A percentile compares a stretch with the other conserved stretches of the same genome.
These are phyloP conservation scores for Trypethelium eluteriae DNA, from an alignment of 495 filamentous ascomycete species.

Conservation along the genomic window DNA sequence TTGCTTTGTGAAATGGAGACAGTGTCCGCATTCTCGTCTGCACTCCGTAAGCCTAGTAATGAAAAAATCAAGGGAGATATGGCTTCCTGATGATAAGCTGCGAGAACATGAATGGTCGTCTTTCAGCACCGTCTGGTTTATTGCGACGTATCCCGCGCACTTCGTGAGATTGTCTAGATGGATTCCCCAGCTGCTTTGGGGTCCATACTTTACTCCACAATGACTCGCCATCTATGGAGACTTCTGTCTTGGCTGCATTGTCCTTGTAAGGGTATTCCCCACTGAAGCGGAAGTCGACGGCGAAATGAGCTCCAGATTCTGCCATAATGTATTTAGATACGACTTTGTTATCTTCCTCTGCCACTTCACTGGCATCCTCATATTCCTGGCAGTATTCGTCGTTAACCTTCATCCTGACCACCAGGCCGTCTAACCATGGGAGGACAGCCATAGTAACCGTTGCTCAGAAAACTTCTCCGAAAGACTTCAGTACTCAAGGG, in stretches of 20 bases:
- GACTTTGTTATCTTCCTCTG: background rate
- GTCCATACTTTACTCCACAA: background rate
- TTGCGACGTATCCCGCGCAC: background rate
- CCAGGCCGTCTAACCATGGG: slow-evolving; percentile 3
- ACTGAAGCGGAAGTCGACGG: background rate
- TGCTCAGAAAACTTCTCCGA: background rate
- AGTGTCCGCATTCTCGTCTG: background rate
- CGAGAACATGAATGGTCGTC: slow-evolving; percentile 2
- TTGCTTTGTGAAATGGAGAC: background rate
- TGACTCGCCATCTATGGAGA: slow-evolving; percentile 9
- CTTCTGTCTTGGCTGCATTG: too few relatives aligned
- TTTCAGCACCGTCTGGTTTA: background rate
- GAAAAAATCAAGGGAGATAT: background rate
- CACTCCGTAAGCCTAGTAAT: background rate
- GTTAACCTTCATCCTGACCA: slow-evolving; percentile 6
- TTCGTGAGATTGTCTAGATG: background rate
- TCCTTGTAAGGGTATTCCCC: background rate
- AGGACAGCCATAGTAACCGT: slow-evolving; percentile 14
- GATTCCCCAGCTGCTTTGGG: background rate
- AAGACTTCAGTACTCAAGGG: background rate
- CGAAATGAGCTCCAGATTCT: slow-evolving; percentile 13
- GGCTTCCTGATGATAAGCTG: background rate
- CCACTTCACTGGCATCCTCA: slow-evolving; percentile 8
- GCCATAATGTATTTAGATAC: slow-evolving; percentile 16
- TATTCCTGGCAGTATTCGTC: slow-evolving; percentile 13